Percentiles rank a stretch among this genome's conserved stretches.
Conservation (phyloP, 371 early-diverging fungal genomes). For the Chytridium lagenaria region DNA sequence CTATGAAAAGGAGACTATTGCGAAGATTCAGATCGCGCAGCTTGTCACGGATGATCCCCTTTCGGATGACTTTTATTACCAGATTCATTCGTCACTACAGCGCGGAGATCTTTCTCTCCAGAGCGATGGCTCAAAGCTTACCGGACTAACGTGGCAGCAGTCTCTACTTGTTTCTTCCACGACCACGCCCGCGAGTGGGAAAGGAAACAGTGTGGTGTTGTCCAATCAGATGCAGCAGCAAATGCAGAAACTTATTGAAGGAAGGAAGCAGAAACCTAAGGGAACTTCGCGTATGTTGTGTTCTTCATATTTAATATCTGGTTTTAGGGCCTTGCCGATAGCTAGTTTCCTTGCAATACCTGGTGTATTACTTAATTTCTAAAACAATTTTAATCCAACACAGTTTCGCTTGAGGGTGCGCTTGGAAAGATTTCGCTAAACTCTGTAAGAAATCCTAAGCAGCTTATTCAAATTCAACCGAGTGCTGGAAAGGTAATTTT, state of each 20-base stretch:
- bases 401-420: slow-evolving; percentile 92
- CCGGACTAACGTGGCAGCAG: slow-evolving; percentile 50
- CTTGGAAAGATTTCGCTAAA: slow-evolving; percentile 90
- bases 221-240: slow-evolving; percentile 85
- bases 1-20: slow-evolving; percentile 89
- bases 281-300: slow-evolving; percentile 62
- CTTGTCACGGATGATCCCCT: slow-evolving; percentile 89
- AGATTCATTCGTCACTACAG: slow-evolving; percentile 77
- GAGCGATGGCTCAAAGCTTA: slow-evolving; percentile 34
- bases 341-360: no score
- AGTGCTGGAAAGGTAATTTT: slow-evolving; percentile 24
- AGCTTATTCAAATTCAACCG: slow-evolving; percentile 75
- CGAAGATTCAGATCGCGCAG: slow-evolving; percentile 90
- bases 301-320: no score
- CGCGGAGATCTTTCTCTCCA: slow-evolving; percentile 20
- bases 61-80: slow-evolving; percentile 93
- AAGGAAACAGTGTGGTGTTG: slow-evolving; percentile 31
- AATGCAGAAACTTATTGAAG: slow-evolving; percentile 89
- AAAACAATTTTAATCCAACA: not conserved
- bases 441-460: slow-evolving; percentile 87
- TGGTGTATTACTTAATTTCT: not conserved
- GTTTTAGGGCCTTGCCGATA: no score
- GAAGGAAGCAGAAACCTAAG: slow-evolving; percentile 86
- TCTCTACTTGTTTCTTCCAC: slow-evolving; percentile 44
- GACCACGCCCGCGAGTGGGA: slow-evolving; percentile 21